Conservation (phyloP, 2,329 filamentous ascomycete species). For the Xylaria multiplex region DNA sequence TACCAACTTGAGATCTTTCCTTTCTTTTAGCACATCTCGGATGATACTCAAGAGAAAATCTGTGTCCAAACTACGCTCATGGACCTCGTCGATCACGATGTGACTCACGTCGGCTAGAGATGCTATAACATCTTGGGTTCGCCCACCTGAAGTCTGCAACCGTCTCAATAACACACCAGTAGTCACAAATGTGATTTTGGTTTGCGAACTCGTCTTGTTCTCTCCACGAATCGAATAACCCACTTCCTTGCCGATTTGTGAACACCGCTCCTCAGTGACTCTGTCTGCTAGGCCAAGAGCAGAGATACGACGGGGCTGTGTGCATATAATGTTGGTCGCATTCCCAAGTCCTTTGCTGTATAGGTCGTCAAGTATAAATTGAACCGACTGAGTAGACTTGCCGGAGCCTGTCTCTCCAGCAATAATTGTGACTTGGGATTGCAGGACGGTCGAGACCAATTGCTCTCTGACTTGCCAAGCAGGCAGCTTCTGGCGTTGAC, state of each 20-base stretch:
- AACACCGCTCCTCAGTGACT: constrained; percentile 91
- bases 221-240: constrained; percentile 94
- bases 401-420: constrained; percentile 96
- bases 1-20: constrained; percentile 86
- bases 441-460: constrained; percentile 78
- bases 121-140: constrained; percentile 79
- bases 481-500: constrained; percentile 77
- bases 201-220: constrained; percentile 76
- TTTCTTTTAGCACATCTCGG: constrained; percentile 78
- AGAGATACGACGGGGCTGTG: constrained; percentile 93
- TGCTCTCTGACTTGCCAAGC: constrained; percentile 85
- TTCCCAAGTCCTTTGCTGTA: constrained; percentile 79
- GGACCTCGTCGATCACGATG: constrained; percentile 94
- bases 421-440: constrained; percentile 92
- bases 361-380: constrained; percentile 93
- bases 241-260: constrained; percentile 83
- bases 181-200: constrained; percentile 94
- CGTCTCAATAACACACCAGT: constrained; percentile 91
- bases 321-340: constrained; percentile 90
- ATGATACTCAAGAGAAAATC: constrained; percentile 92
- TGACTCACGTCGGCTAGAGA: constrained; percentile 92
- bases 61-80: constrained; percentile 93
- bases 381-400: constrained; percentile 96
- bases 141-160: constrained; percentile 88
- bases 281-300: constrained; percentile 93